phyloP scores from a whole-genome alignment of 2,329 filamentous ascomycete genomes.

The Orbilia quercus region DNA sequence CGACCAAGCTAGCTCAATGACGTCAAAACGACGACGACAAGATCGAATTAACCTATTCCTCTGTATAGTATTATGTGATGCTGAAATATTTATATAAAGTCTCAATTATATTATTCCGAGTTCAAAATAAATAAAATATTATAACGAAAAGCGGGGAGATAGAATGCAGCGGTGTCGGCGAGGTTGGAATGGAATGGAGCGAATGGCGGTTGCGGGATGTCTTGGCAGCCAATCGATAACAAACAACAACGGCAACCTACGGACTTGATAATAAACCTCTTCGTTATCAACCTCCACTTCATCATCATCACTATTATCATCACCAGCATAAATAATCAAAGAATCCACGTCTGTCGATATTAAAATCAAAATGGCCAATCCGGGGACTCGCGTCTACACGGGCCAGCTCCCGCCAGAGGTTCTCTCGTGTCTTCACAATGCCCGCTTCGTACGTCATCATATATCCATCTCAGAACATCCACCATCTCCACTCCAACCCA shows the following conservation, averaged over 20 bases:
- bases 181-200: too few species aligned
- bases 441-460: constrained; percentile 79
- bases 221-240: constrained; percentile 1
- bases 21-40: constrained; percentile 21
- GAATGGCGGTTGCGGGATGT: background rate
- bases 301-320: too few species aligned
- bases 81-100: too few species aligned
- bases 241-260: too few species aligned
- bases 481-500: background rate
- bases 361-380: constrained; percentile 21
- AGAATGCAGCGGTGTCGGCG: background rate
- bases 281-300: background rate
- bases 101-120: too few species aligned
- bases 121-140: too few species aligned
- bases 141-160: background rate
- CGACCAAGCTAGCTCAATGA: background rate
- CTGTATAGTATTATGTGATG: too few species aligned
- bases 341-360: too few species aligned
- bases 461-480: constrained; percentile 32
- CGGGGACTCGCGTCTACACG: constrained; percentile 31
- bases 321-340: too few species aligned
- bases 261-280: too few species aligned
- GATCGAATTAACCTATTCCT: too few species aligned
- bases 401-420: constrained; percentile 81
- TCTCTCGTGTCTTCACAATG: constrained; percentile 89